These are phyloP conservation scores for Casuarina equisetifolia DNA, from an alignment of 306 rosid genomes.

Conservation along the genomic window DNA sequence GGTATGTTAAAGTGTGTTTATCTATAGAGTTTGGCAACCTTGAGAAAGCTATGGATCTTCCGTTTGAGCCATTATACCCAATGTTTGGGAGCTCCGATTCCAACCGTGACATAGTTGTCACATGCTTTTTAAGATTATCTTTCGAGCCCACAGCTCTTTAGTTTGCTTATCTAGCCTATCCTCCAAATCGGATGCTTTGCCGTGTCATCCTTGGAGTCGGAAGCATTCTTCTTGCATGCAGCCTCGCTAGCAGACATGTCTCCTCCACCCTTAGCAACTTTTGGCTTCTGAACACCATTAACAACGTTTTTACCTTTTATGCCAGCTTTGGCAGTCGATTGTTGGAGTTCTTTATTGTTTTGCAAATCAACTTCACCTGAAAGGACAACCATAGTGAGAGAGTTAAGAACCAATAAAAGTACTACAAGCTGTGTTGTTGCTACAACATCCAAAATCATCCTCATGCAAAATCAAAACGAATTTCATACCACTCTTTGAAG, in stretches of 20 bases:
- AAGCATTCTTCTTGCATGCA: conserved; percentile 29
- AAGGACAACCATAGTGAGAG: conserved; percentile 29
- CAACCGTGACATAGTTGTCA: conserved; percentile 24
- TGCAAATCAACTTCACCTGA: conserved; percentile 42
- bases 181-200: conserved; percentile 28
- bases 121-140: conserved; percentile 80
- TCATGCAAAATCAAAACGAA: conserved; percentile 20
- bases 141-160: conserved; percentile 78
- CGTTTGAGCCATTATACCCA: too few relatives aligned
- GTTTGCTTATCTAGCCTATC: conserved; percentile 66
- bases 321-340: conserved; percentile 55
- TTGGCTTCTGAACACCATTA: conserved; percentile 49
- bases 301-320: conserved; percentile 62
- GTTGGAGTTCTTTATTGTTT: conserved; percentile 42
- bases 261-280: conserved; percentile 59
- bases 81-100: too few relatives aligned
- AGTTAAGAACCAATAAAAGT: conserved; percentile 13
- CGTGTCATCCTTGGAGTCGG: conserved; percentile 12
- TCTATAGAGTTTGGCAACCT: too few relatives aligned
- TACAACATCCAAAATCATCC: conserved; percentile 23
- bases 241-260: conserved; percentile 56
- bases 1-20: too few relatives aligned
- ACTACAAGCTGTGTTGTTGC: conserved; percentile 6
- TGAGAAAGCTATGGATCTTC: too few relatives aligned
- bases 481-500: conserved; percentile 49